phyloP scores from a whole-genome alignment of 2,329 filamentous ascomycete genomes.

The Penicillium sp. region DNA sequence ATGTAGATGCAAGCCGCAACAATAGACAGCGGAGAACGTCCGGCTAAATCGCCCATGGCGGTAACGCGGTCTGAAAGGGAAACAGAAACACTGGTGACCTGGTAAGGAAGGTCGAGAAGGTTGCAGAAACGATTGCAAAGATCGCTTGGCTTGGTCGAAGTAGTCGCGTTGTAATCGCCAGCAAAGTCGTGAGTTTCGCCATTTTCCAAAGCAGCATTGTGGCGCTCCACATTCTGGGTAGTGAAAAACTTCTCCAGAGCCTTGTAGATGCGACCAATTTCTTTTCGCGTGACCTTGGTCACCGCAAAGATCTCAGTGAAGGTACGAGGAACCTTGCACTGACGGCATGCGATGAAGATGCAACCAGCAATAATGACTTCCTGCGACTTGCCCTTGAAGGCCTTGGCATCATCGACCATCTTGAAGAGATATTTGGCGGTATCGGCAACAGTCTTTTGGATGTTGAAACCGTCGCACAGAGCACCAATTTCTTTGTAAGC shows the following conservation, averaged over 20 bases:
- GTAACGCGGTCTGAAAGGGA: slow-evolving; percentile 76
- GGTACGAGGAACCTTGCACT: slow-evolving; percentile 80
- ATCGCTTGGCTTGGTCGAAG: slow-evolving; percentile 75
- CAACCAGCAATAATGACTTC: slow-evolving; percentile 93
- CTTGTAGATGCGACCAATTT: slow-evolving; percentile 96
- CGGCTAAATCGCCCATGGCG: slow-evolving; percentile 76
- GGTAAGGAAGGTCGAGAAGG: slow-evolving; percentile 71
- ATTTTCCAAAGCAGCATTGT: slow-evolving; percentile 50
- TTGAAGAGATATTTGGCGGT: slow-evolving; percentile 95
- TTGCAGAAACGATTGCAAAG: slow-evolving; percentile 89
- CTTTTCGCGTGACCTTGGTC: slow-evolving; percentile 94
- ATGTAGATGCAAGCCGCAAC: slow-evolving; percentile 97
- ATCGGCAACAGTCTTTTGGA: slow-evolving; percentile 78
- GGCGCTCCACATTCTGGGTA: slow-evolving; percentile 64
- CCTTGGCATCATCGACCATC: slow-evolving; percentile 84
- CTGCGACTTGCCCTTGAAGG: slow-evolving; percentile 92
- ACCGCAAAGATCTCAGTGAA: slow-evolving; percentile 93
- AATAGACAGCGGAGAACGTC: slow-evolving; percentile 88
- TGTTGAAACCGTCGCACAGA: slow-evolving; percentile 80
- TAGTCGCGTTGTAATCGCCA: slow-evolving; percentile 68
- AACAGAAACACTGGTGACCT: slow-evolving; percentile 76
- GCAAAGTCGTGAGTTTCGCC: slow-evolving; percentile 53
- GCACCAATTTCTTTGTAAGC: slow-evolving; percentile 87
- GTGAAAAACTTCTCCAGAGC: slow-evolving; percentile 83
- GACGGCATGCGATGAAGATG: slow-evolving; percentile 95